Base-by-base conservation (phyloP, 148 eudicot species). In the Hydrangea macrophylla region DNA sequence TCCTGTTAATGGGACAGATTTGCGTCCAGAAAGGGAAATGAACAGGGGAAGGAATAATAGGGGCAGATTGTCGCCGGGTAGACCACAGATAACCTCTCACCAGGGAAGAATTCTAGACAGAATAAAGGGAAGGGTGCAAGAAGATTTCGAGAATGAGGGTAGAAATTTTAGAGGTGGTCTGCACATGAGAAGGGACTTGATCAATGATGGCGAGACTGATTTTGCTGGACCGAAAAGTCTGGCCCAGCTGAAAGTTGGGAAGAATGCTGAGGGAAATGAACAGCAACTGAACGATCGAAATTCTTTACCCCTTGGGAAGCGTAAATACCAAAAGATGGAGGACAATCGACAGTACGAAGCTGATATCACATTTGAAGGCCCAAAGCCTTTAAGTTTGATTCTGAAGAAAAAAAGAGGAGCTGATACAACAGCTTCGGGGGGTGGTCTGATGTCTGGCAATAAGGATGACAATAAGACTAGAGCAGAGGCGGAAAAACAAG, bases 331-430 rank as follows among this genome's bases (percentile, higher is more conserved):
- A 1, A 78, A 75, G 65, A 60, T 26, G 35, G 77, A 74, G 23
- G 60, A 78, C 25, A 73, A 82, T 63, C 58, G 40, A 13, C 71
- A 73, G 42, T 54, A 68, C 31, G 88, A 78, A 55, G 80, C 72
- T 26, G 73, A 71, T 62, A 7, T 67, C 27, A 68, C 86, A 24
- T 85, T 88, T 73, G 94, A 86, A 62, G 90, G 90, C 25, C 94
- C 94, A 37, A 88, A 86, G 79, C 86, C 94, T 39, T 69, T 88
- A 33, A 76, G 87, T 54, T 90, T 86, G 81, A 88, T 88, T 73
- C 65, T 88, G 63, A 88, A 88, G 82, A 70, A 85, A 27, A 88
- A 88, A 78, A 84, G 86, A 76, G 73, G 78, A 26, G 70, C 69
- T 31, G 65, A 66, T 44, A 68, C 27, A 26, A 26, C 75, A 27